Percentiles rank a stretch among this genome's conserved stretches.
Evolutionary conservation across 73 alveolate genomes (phyloP).

Genomic region (Blepharisma stoltei): DNA sequence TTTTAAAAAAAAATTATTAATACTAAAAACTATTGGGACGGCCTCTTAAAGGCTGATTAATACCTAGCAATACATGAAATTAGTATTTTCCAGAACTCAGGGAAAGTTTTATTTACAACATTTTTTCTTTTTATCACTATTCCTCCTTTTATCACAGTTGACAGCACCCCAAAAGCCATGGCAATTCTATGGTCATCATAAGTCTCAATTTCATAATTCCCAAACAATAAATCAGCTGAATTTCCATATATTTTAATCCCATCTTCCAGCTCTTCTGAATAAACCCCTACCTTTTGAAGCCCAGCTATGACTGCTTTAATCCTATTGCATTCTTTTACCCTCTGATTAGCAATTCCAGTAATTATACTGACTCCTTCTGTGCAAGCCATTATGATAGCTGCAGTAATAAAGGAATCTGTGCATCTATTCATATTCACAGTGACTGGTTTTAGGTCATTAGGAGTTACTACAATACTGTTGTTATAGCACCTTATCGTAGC

Average conservation of each 20-base stretch:
- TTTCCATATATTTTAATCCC: slow-evolving; percentile 32
- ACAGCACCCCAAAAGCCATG: slow-evolving; percentile 38
- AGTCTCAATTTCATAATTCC: background rate
- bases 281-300: slow-evolving; percentile 20
- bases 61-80: too few species aligned
- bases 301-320: slow-evolving; percentile 27
- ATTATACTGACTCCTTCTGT: background rate
- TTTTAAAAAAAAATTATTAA: too few species aligned
- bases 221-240: background rate
- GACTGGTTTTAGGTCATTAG: slow-evolving; percentile 8
- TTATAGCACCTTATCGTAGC: background rate
- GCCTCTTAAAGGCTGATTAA: too few species aligned
- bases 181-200: slow-evolving; percentile 47
- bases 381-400: slow-evolving; percentile 34
- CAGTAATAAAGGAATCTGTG: slow-evolving; percentile 42
- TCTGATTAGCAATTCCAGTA: slow-evolving; percentile 37
- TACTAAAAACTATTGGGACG: too few species aligned
- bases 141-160: background rate
- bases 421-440: slow-evolving; percentile 31
- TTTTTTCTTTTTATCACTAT: background rate
- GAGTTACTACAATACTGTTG: background rate
- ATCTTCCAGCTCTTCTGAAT: slow-evolving; percentile 21
- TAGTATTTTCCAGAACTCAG: slow-evolving; percentile 12
- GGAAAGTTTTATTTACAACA: slow-evolving; percentile 17
- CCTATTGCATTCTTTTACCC: slow-evolving; percentile 45